phyloP scores from a whole-genome alignment of 2,329 filamentous ascomycete species.

The Aspergillus arachidicola region DNA sequence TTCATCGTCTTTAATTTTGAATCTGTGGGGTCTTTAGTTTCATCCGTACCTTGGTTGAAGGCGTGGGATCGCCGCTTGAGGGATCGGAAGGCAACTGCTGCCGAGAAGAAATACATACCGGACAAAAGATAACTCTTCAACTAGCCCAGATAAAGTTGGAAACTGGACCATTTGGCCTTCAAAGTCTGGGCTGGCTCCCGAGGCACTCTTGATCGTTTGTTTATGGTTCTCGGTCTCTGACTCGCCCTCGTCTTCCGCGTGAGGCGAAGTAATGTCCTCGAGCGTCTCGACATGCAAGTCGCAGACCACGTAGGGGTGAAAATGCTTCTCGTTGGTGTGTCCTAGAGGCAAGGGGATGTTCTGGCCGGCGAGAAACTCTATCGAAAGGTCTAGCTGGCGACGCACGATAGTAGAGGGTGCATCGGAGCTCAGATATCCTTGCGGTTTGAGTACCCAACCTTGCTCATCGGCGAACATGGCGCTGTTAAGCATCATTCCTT shows the following conservation, averaged over 20 bases:
- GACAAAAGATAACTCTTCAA: constrained; percentile 72
- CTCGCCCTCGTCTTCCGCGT: constrained; percentile 51
- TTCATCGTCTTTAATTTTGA: constrained; percentile 88
- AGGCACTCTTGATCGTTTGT: constrained; percentile 57
- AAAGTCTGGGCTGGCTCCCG: constrained; percentile 67
- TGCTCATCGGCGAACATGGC: constrained; percentile 82
- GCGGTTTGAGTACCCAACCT: constrained; percentile 85
- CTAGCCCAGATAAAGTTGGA: constrained; percentile 56
- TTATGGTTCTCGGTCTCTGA: constrained; percentile 55
- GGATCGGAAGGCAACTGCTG: neutral
- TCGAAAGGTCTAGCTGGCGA: constrained; percentile 65
- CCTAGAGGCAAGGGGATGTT: constrained; percentile 68
- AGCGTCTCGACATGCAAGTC: constrained; percentile 77
- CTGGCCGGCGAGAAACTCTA: constrained; percentile 77
- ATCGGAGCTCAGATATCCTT: constrained; percentile 62
- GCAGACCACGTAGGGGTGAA: constrained; percentile 75
- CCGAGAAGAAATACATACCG: constrained; percentile 57
- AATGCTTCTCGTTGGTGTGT: constrained; percentile 57
- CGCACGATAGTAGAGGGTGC: constrained; percentile 45
- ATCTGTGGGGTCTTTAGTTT: constrained; percentile 46
- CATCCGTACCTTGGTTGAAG: neutral
- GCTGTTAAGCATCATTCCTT: constrained; percentile 94
- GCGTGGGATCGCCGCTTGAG: neutral
- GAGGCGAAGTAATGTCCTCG: constrained; percentile 47
- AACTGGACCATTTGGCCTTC: constrained; percentile 63